Conservation (phyloP, 78 protist genomes). For the slime mould (Dictyostelium discoideum) region dicty_2.7 NC_007090.3:1196501-1197000, state of each 20-base stretch:
- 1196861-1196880: background rate
- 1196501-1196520: conserved; percentile 21
- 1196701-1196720: background rate
- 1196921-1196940: background rate
- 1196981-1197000: background rate
- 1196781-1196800: background rate
- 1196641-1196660: background rate
- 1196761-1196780: background rate
- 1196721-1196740: background rate
- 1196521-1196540: conserved; percentile 32
- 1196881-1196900: background rate
- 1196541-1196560: background rate
- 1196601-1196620: background rate
- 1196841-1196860: background rate
- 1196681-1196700: background rate
- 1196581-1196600: background rate
- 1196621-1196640: background rate
- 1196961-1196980: no score
- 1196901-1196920: background rate
- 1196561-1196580: background rate
- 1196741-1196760: background rate
- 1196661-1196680: background rate
- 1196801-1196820: conserved; percentile 1
- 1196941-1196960: no score
- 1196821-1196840: conserved; percentile 23